These are phyloP conservation scores for Usnea hakonensis DNA, from an alignment of 495 filamentous ascomycete species.

Conservation along the genomic window DNA sequence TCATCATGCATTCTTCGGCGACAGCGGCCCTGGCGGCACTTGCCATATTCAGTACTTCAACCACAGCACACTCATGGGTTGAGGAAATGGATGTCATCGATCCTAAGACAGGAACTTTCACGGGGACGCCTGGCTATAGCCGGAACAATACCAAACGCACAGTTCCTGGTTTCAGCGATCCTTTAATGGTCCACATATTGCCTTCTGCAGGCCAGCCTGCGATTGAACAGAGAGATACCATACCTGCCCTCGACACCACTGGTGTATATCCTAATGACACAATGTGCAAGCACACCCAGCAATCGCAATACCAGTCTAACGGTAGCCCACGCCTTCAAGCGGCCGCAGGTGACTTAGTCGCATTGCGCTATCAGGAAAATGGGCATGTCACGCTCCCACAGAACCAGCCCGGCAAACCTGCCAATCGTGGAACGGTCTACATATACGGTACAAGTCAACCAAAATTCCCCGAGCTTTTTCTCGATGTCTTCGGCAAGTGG, in stretches of 20 bases:
- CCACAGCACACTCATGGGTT: constrained; percentile 67
- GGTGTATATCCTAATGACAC: constrained; percentile 29
- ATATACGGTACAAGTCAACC: constrained; percentile 74
- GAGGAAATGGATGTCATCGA: constrained; percentile 64
- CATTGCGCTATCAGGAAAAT: constrained; percentile 75
- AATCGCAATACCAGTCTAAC: constrained; percentile 44
- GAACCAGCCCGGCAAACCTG: constrained; percentile 52
- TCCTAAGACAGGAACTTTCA: constrained; percentile 58
- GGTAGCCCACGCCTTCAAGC: constrained; percentile 58
- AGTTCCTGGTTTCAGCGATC: constrained; percentile 42
- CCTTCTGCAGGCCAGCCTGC: constrained; percentile 32
- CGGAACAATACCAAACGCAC: constrained; percentile 53
- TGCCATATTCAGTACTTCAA: constrained; percentile 31
- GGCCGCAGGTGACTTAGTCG: constrained; percentile 58
- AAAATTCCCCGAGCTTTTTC: constrained; percentile 51
- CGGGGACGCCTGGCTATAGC: constrained; percentile 58
- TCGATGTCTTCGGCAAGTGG: constrained; percentile 66
- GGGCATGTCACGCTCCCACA: constrained; percentile 70
- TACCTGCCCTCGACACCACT: constrained; percentile 28
- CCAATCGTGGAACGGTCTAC: constrained; percentile 65
- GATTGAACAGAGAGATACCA: constrained; percentile 25
- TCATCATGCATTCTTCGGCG: constrained; percentile 13
- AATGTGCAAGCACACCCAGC: constrained; percentile 51
- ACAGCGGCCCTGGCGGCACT: constrained; percentile 25
- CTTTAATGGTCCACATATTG: constrained; percentile 43